A percentile compares a stretch with the other conserved stretches of the same genome.
phyloP scores from a whole-genome alignment of 1,284 basidiomycete species.

The Thelephora terrestris region DNA sequence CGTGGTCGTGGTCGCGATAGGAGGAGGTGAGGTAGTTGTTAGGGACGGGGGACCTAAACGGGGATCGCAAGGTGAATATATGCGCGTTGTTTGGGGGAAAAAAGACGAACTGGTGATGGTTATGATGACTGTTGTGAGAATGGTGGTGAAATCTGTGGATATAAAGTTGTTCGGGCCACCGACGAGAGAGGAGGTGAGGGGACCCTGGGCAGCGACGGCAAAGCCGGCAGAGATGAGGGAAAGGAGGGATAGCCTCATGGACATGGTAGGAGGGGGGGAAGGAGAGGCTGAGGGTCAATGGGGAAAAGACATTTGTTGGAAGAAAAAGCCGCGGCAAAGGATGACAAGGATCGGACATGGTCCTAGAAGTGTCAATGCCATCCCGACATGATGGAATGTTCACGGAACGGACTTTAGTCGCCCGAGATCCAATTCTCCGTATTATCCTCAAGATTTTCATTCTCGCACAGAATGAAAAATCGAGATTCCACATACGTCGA shows the following conservation, averaged over 20 bases:
- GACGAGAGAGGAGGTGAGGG: slow-evolving; percentile 15
- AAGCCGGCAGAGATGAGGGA: not conserved
- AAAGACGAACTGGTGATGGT: not conserved
- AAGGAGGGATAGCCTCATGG: too few relatives aligned
- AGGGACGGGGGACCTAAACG: too few relatives aligned
- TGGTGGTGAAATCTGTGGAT: not conserved
- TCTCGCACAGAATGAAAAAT: not conserved
- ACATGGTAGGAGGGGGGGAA: not conserved
- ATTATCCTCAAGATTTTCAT: not conserved
- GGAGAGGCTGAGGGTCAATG: not conserved
- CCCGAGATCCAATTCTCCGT: not conserved
- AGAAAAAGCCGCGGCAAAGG: too few relatives aligned
- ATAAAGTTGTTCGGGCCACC: not conserved
- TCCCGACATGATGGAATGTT: not conserved
- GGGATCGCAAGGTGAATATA: too few relatives aligned
- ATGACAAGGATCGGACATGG: not conserved
- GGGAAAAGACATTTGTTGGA: too few relatives aligned
- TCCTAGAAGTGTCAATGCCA: not conserved
- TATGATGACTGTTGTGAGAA: not conserved
- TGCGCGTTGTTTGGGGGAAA: not conserved
- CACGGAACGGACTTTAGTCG: not conserved
- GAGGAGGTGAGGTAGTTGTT: too few relatives aligned
- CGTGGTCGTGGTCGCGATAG: too few relatives aligned
- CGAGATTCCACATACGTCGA: too few relatives aligned
- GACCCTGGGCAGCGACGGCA: not conserved